Evolutionary conservation across 2,329 filamentous ascomycete genomes (phyloP), one percentile per base, ranked within the genome.

Genomic region (Clonostachys chloroleuca): DNA sequence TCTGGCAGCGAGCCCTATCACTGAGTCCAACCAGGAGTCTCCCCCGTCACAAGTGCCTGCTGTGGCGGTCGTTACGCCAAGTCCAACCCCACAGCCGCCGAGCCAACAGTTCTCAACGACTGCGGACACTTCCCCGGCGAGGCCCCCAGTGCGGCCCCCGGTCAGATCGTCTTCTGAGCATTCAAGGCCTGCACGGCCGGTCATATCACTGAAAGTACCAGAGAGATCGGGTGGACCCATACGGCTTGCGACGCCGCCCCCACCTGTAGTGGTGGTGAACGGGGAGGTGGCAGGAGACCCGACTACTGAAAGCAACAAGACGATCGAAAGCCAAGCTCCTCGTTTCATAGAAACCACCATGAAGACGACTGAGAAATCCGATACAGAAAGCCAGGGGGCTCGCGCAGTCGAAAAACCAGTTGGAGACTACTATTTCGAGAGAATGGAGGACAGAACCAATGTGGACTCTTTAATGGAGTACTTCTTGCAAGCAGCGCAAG

Each of bases 171-270:
- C 24, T 30, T 30, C 24, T 10, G 9, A 30, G 24, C 24, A 39
- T 39, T 8, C 36, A 12, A 39, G 66, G 37, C 62, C 65, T 40
- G 50, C 57, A 12, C 58, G 66, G 14, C 68, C 68, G 5, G 68
- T 56, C 49, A 70, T 70, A 49, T 69, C 68, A 34, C 55, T 72
- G 6, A 66, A 69, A 36, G 67, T 70, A 4, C 68, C 68, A 1
- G 74, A 82, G 53, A 75, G 83, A 49, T 68, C 75, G 16, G 73
- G 81, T 1, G 81, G 81, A 1, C 73, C 78, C 4, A 80, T 87
- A 0, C 72, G 81, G 48, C 68, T 87, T 13, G 82, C 83, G 20
- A 87, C 83, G 20, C 49, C 52, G 14, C 53, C 51, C 6, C 64
- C 68, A 14, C 63, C 68, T 2, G 75, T 35, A 77, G 77, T 20